phyloP scores from a whole-genome alignment of 225 moss, liverwort and hornwort species.

The Rhytidiadelphus loreus region DNA sequence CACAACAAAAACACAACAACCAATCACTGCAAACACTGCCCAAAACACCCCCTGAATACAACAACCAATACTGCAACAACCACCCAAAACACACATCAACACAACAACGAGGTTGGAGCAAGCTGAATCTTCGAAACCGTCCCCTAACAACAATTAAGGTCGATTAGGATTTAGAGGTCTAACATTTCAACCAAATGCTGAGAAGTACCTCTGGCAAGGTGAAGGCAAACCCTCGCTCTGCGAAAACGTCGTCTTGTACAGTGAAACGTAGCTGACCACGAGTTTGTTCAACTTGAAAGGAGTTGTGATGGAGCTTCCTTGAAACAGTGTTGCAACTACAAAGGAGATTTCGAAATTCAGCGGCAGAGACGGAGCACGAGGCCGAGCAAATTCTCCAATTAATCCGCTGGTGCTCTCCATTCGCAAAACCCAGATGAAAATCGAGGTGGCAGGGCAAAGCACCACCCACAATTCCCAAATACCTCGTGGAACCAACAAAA shows the following conservation, averaged over 20 bases:
- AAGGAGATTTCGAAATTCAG: background rate
- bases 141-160: background rate
- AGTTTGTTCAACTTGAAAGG: background rate
- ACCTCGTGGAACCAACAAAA: too few species aligned
- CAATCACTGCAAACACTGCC: background rate
- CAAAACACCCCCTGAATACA: background rate
- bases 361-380: background rate
- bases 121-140: background rate
- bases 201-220: background rate
- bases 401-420: background rate
- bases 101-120: background rate
- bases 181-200: background rate
- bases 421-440: background rate
- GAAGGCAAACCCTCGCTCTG: too few species aligned
- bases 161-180: background rate
- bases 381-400: too few species aligned
- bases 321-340: background rate
- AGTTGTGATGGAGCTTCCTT: background rate
- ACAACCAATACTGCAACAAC: background rate
- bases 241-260: background rate
- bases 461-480: background rate
- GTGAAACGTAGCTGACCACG: background rate
- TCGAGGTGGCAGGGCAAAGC: background rate
- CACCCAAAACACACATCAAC: background rate
- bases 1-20: background rate